These are phyloP conservation scores for Ogataea chonburiensis DNA, from an alignment of 805 yeast genomes.

Conservation along the genomic window DNA sequence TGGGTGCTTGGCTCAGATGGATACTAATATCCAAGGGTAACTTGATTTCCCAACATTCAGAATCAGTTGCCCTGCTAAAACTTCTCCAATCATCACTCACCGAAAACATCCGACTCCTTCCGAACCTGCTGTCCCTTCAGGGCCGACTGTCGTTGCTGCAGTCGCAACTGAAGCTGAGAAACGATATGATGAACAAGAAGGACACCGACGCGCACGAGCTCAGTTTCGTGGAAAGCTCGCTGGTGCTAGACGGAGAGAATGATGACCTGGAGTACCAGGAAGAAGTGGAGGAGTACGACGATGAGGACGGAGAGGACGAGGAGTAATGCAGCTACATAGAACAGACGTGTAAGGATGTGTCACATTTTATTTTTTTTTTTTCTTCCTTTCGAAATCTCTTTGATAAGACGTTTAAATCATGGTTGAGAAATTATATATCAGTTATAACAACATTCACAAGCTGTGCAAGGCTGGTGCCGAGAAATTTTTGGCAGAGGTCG, in stretches of 20 bases:
- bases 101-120: slow-evolving; percentile 56
- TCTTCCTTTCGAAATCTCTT: slow-evolving; percentile 1
- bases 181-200: slow-evolving; percentile 41
- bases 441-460: slow-evolving; percentile 81
- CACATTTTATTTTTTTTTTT: slow-evolving; percentile 5
- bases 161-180: slow-evolving; percentile 72
- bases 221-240: slow-evolving; percentile 21
- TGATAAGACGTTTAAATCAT: slow-evolving; percentile 19
- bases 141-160: slow-evolving; percentile 79
- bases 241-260: slow-evolving; percentile 32
- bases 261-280: slow-evolving; percentile 20
- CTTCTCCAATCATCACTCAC: slow-evolving; percentile 56
- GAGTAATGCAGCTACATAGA: slow-evolving; percentile 3
- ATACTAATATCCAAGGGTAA: slow-evolving; percentile 68
- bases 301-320: slow-evolving; percentile 10
- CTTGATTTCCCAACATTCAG: slow-evolving; percentile 50
- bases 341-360: slow-evolving; percentile 1
- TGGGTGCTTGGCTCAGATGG: slow-evolving; percentile 77
- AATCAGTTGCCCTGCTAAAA: slow-evolving; percentile 54
- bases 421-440: slow-evolving; percentile 56
- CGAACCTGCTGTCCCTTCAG: slow-evolving; percentile 72
- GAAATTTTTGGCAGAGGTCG: slow-evolving; percentile 29
- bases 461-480: slow-evolving; percentile 57
- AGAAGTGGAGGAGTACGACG: slow-evolving; percentile 9
- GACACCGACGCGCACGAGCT: slow-evolving; percentile 18